Base-by-base conservation (phyloP, 1,139 yeast species). In the Lodderomyces elongisporus region DNA sequence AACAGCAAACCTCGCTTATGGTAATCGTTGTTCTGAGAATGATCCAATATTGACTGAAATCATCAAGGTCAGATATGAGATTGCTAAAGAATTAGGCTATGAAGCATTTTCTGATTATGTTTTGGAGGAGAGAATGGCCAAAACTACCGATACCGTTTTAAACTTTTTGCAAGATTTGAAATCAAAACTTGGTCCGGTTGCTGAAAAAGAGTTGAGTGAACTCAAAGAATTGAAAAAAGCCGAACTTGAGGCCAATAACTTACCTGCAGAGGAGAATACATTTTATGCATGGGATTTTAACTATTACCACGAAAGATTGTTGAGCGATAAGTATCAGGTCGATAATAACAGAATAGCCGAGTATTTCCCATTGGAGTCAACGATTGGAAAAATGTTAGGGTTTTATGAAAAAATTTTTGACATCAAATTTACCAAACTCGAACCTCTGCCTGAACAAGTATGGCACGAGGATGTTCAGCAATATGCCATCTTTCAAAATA, bases 391-490 rank as follows among this genome's bases (percentile, higher is more conserved):
- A 37, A 84, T 85, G 91, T 64, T 85, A 38, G 60, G 65, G 3
- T 72, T 84, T 43, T 85, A 80, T 51, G 91, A 83, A 53, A 67
- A 62, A 5, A 63, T 85, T 33, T 78, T 85, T 54, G 75, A 74
- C 40, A 65, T 85, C 38, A 77, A 80, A 53, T 84, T 85, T 52
- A 69, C 68, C 35, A 76, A 74, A 50, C 61, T 70, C 24, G 60
- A 61, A 4, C 61, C 66, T 2, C 60, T 56, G 14, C 48, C 56
- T 4, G 48, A 39, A 2, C 42, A 54, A 3, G 41, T 52, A 15
- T 85, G 95, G 95, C 91, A 85, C 50, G 73, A 70, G 35, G 95
- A 85, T 52, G 93, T 83, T 12, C 77, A 76, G 42, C 83, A 77
- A 49, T 77, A 74, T 52, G 78, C 85, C 4, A 89, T 85, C 31